Base-by-base conservation (phyloP, 208 protist genomes). In the Trypanosoma melophagium region DNA sequence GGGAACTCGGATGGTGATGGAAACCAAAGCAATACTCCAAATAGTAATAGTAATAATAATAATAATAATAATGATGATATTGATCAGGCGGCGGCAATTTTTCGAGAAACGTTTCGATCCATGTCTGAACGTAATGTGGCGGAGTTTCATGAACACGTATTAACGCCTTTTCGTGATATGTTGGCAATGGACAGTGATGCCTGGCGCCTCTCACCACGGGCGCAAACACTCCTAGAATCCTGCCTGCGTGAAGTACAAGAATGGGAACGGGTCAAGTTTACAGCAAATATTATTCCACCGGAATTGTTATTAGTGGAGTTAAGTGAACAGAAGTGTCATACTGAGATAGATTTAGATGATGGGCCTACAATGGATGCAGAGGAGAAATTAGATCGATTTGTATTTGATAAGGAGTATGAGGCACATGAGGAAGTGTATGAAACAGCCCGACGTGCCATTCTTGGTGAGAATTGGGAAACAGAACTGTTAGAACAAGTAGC, bases 191-290 rank as follows among this genome's bases (percentile, higher is more conserved):
- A 95, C 55, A 77, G 98, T 77, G 97, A 99, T 40, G 96, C 91
- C 19, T 62, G 75, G 49, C 74, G 90, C 16, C 96, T 99, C 35
- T 96, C 96, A 44, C 76, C 87, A 35, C 90, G 97, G 44, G 84
- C 95, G 17, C 98, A 99, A 85, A 98, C 99, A 58, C 90, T 98
- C 67, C 95, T 99, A 49, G 98, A 99, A 76, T 72, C 81, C 14
- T 94, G 98, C 31, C 94, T 99, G 45, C 81, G 84, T 60, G 83
- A 98, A 19, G 84, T 96, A 61, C 85, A 90, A 66, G 60, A 76
- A 51, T 96, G 90, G 87, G 87, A 96, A 53, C 95, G 93, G 58
- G 71, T 72, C 3, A 87, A 90, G 60, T 92, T 98, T 52, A 76
- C 80, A 2, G 76, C 85, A 35, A 73, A 79, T 66, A 74, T 94